Base-by-base conservation (phyloP, 176 grass and related monocot genomes). In the Triticum turgidum region DNA sequence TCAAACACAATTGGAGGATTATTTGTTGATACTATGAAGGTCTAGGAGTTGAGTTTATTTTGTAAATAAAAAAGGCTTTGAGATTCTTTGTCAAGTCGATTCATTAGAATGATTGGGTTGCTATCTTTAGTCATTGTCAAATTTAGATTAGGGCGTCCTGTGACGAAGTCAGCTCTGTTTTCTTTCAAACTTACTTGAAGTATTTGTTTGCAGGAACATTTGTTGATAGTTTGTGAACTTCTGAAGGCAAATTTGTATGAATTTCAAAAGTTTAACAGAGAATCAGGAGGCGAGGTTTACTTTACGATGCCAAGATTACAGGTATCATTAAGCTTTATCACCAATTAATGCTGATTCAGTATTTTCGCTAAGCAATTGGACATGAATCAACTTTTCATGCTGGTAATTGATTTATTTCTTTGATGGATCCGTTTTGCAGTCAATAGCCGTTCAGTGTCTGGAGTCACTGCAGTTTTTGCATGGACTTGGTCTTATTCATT, bases 211-310 rank as follows among this genome's bases (percentile, higher is more conserved):
- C 81, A 99, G 97, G 97, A 99, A 83, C 97, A 99, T 83, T 93
- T 99, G 85, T 66, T 99, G 83, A 99, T 99, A 90, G 94, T 99
- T 10, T 99, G 97, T 87, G 97, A 99, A 86, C 97, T 99, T 93
- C 89, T 99, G 24, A 99, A 99, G 89, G 97, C 97, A 69, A 99
- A 99, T 81, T 84, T 99, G 78, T 99, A 99, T 67, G 97, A 99
- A 78, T 99, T 99, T 80, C 97, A 99, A 80, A 99, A 99, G 80
- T 99, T 99, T 34, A 99, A 99, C 68, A 92, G 97, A 87, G 97
- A 99, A 99, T 99, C 97, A 59, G 97, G 97, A 82, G 97, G 97
- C 0, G 97, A 99, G 79, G 97, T 99, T 88, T 99, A 99, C 88
- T 99, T 99, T 51, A 99, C 97, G 45, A 96, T 99, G 97, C 94